phyloP scores from a whole-genome alignment of 345 rosid species.

The Linum tenue region DNA sequence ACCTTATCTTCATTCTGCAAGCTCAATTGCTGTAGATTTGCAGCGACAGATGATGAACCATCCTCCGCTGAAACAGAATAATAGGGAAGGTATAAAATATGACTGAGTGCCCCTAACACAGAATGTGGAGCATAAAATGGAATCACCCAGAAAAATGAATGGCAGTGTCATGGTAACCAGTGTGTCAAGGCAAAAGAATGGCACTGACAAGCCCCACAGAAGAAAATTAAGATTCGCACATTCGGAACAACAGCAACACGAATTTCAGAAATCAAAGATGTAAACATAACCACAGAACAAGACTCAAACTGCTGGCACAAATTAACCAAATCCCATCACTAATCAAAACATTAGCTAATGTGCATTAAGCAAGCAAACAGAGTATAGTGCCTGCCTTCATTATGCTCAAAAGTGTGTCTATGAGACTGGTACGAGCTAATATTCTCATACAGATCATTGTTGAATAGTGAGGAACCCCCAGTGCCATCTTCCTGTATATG shows the following conservation, averaged over 20 bases:
- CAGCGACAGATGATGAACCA: constrained; percentile 38
- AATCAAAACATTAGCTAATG: background rate
- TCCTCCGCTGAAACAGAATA: constrained; percentile 49
- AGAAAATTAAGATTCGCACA: no score
- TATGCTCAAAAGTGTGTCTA: constrained; percentile 45
- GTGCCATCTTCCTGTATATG: constrained; percentile 49
- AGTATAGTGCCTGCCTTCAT: constrained; percentile 35
- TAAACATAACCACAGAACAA: no score
- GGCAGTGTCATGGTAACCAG: background rate
- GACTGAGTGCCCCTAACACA: background rate
- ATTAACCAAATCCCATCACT: background rate
- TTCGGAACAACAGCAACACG: no score
- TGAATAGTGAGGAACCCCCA: constrained; percentile 48
- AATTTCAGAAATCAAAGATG: no score
- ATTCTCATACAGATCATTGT: constrained; percentile 38
- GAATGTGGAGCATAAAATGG: background rate
- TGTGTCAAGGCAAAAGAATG: background rate
- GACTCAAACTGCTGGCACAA: background rate
- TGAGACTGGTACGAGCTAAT: constrained; percentile 44
- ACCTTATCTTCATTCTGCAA: constrained; percentile 47
- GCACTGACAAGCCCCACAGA: no score
- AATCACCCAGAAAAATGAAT: no score
- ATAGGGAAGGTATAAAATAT: background rate
- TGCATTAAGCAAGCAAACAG: background rate
- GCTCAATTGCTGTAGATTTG: constrained; percentile 48